A percentile compares a stretch with the other conserved stretches of the same genome.
phyloP scores from a whole-genome alignment of 305 asterid species.

The Solanum hybrid region DNA sequence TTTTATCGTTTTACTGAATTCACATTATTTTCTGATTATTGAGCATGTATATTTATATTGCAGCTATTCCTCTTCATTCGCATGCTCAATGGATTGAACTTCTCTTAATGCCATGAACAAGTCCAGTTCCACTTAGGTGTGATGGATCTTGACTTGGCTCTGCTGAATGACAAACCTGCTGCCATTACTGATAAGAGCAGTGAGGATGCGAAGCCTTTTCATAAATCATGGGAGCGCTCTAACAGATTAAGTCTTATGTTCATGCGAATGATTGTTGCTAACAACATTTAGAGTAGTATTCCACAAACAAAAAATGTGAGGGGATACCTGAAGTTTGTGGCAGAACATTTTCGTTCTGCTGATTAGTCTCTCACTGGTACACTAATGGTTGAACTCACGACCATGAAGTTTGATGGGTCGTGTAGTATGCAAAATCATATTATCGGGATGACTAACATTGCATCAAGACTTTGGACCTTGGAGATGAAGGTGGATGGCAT shows the following conservation, averaged over 20 bases:
- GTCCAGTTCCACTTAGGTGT: background rate
- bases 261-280: background rate
- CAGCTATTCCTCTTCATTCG: background rate
- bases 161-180: background rate
- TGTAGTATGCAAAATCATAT: background rate
- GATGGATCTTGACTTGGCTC: background rate
- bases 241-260: background rate
- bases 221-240: background rate
- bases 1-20: background rate
- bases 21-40: background rate
- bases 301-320: background rate
- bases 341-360: background rate
- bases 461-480: background rate
- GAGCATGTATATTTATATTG: background rate
- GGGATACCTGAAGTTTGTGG: background rate
- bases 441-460: background rate
- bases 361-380: background rate
- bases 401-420: background rate
- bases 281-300: background rate
- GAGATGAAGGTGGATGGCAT: background rate
- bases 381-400: background rate
- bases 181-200: background rate
- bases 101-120: background rate
- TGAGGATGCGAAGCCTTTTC: background rate
- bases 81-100: background rate